phyloP scores from a whole-genome alignment of 805 yeast species.

The Kazachstania psychrophila region DNA sequence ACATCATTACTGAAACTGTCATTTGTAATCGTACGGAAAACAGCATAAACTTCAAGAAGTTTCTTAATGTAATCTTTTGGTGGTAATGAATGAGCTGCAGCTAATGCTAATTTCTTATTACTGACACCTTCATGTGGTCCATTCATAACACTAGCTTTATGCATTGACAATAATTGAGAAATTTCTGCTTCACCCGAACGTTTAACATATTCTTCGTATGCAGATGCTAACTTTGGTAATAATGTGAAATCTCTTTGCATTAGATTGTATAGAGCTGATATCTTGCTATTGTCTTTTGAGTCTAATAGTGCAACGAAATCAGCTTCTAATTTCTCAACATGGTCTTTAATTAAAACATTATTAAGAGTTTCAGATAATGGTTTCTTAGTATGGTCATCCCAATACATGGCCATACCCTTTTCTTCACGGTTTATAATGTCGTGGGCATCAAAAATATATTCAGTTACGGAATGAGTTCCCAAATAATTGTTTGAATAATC shows the following conservation, averaged over 20 bases:
- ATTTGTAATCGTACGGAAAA: slow-evolving; percentile 36
- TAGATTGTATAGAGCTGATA: slow-evolving; percentile 65
- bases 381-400: slow-evolving; percentile 79
- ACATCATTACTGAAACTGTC: slow-evolving; percentile 53
- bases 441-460: slow-evolving; percentile 82
- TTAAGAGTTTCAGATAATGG: slow-evolving; percentile 70
- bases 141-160: slow-evolving; percentile 14
- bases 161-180: slow-evolving; percentile 16
- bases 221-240: slow-evolving; percentile 64
- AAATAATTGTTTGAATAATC: slow-evolving; percentile 62
- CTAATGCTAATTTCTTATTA: slow-evolving; percentile 37
- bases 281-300: slow-evolving; percentile 49
- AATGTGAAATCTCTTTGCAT: slow-evolving; percentile 73
- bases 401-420: slow-evolving; percentile 61
- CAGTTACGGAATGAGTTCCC: slow-evolving; percentile 71
- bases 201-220: slow-evolving; percentile 65
- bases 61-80: slow-evolving; percentile 77
- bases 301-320: slow-evolving; percentile 72
- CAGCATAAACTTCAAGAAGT: slow-evolving; percentile 57
- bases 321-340: slow-evolving; percentile 63
- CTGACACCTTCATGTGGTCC: slow-evolving; percentile 11
- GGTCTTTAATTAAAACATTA: slow-evolving; percentile 65
- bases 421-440: slow-evolving; percentile 76
- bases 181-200: slow-evolving; percentile 41
- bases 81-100: slow-evolving; percentile 15